Conservation (phyloP, 106 monocot genomes). For the Ottelia alismoides region DNA sequence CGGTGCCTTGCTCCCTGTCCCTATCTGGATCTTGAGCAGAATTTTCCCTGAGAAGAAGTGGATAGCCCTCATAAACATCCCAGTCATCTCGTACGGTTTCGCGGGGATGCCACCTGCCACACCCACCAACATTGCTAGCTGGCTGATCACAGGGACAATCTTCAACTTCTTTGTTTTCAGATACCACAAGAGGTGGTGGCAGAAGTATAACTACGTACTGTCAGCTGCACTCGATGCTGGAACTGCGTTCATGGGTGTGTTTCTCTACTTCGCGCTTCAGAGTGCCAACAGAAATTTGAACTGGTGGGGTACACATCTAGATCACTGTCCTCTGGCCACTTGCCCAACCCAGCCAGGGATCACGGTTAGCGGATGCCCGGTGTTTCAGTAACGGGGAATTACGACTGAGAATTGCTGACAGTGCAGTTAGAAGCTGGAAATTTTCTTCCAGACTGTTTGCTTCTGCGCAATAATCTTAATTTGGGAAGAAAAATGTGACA, state of each 20-base stretch:
- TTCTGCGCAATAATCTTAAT: no score
- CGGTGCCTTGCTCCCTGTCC: constrained; percentile 62
- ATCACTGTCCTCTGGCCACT: constrained; percentile 73
- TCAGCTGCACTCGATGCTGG: constrained; percentile 84
- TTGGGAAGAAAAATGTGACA: no score
- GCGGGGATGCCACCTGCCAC: constrained; percentile 96
- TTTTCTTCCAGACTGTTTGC: no score
- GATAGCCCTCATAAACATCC: constrained; percentile 75
- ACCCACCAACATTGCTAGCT: constrained; percentile 81
- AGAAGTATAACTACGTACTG: constrained; percentile 82
- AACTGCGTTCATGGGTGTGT: constrained; percentile 87
- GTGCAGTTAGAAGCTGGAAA: no score
- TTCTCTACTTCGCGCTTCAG: constrained; percentile 72
- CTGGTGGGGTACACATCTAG: constrained; percentile 82
- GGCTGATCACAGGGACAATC: constrained; percentile 66
- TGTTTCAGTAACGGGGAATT: constrained; percentile 3
- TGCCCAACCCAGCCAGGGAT: constrained; percentile 79
- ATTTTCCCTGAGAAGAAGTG: constrained; percentile 74
- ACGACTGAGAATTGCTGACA: no score
- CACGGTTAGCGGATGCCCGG: constrained; percentile 54
- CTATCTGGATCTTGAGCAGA: constrained; percentile 53
- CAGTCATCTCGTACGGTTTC: constrained; percentile 81
- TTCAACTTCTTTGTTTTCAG: constrained; percentile 84
- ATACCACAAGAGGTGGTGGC: constrained; percentile 79
- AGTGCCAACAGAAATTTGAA: constrained; percentile 27